Percentiles rank a stretch among this genome's conserved stretches.
Conservation (phyloP, 768 basidiomycete species). For the Naganishia vaughanmartiniae region DNA sequence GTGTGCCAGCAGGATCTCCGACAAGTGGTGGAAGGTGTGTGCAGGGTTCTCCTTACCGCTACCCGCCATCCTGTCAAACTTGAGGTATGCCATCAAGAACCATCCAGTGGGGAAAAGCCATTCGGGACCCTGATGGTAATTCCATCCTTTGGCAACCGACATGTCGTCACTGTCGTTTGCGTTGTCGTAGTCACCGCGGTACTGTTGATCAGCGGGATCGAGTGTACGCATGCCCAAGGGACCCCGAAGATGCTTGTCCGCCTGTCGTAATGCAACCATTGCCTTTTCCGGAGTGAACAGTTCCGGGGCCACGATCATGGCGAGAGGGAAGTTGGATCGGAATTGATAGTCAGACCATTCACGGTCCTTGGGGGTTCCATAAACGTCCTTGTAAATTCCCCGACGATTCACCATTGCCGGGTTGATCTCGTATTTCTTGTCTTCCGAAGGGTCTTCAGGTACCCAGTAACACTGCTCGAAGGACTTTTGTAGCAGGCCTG, state of each 20-base stretch:
- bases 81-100: constrained; percentile 86
- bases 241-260: constrained; percentile 73
- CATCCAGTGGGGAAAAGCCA: constrained; percentile 96
- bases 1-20: constrained; percentile 66
- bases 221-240: constrained; percentile 97
- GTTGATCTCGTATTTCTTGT: constrained; percentile 68
- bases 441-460: constrained; percentile 73
- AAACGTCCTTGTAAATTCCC: constrained; percentile 98
- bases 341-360: constrained; percentile 99
- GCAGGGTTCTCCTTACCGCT: constrained; percentile 68
- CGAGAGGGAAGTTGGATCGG: constrained; percentile 86
- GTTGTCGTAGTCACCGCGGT: constrained; percentile 89
- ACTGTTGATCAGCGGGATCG: constrained; percentile 81
- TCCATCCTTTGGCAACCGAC: constrained; percentile 83
- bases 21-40: constrained; percentile 75
- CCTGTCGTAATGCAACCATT: constrained; percentile 71
- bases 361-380: constrained; percentile 77
- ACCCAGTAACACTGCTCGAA: constrained; percentile 92
- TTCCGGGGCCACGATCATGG: constrained; percentile 96
- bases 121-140: constrained; percentile 78
- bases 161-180: constrained; percentile 83
- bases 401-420: constrained; percentile 73
- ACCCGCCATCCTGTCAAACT: constrained; percentile 75
- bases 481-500: constrained; percentile 71
- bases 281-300: constrained; percentile 80